Conservation (phyloP, 306 rosid species). For the Cyamopsis tetragonoloba region DNA sequence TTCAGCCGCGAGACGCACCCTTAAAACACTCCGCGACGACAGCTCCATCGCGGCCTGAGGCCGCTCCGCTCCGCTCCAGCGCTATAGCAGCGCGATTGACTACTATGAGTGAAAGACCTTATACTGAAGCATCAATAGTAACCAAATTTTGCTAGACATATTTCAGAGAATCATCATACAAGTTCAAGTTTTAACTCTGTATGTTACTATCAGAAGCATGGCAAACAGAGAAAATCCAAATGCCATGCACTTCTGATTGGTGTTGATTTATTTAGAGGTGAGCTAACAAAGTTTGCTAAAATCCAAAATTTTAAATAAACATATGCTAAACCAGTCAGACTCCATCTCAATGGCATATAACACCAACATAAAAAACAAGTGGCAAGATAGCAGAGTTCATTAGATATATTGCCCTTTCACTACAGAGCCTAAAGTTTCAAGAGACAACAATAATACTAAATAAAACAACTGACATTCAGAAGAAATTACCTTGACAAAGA, state of each 20-base stretch:
- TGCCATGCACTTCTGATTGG: no score
- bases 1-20: no score
- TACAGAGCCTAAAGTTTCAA: background rate
- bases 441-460: background rate
- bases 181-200: background rate
- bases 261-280: no score
- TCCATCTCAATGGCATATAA: background rate
- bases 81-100: no score
- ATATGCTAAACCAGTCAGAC: background rate
- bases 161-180: background rate
- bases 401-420: background rate
- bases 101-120: background rate
- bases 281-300: no score
- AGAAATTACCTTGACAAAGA: constrained; percentile 84
- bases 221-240: no score
- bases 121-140: background rate
- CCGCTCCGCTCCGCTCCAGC: no score
- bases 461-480: background rate
- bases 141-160: background rate
- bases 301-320: no score
- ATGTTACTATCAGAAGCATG: no score
- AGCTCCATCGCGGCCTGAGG: no score
- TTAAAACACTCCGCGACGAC: no score
- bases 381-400: background rate
- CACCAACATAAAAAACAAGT: background rate